Conservation (phyloP, 2,329 filamentous ascomycete species). For the Xylaria sp. region DNA sequence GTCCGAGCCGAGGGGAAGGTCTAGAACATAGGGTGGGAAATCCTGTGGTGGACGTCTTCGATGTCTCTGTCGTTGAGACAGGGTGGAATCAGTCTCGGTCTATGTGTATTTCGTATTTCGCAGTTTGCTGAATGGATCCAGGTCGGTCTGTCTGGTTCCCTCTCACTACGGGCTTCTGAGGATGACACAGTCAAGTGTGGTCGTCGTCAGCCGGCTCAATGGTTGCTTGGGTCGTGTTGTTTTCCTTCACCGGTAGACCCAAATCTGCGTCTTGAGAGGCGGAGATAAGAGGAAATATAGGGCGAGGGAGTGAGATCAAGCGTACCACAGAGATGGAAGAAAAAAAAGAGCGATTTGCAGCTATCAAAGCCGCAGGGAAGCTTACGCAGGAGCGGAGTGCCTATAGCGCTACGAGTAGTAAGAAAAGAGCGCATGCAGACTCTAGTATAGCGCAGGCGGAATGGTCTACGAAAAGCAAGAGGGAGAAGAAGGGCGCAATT, state of each 20-base stretch:
- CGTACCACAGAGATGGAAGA: neutral
- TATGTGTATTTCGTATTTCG: neutral
- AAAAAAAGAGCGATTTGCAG: constrained; percentile 6
- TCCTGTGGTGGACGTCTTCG: constrained; percentile 1
- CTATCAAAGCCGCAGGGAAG: constrained; percentile 11
- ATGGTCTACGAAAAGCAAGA: neutral
- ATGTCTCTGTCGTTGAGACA: constrained; percentile 15
- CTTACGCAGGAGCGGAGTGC: constrained; percentile 3
- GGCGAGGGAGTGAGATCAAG: neutral
- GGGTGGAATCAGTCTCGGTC: constrained; percentile 9
- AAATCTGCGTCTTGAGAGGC: neutral
- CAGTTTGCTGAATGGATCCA: too few relatives aligned
- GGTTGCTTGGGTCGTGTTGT: neutral
- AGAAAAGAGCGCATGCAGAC: neutral
- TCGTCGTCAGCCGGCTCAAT: neutral
- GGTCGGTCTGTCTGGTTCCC: constrained; percentile 2
- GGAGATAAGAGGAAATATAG: neutral
- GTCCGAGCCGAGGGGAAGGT: neutral
- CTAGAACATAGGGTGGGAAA: neutral
- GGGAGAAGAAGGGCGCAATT: neutral
- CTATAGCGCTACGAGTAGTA: constrained; percentile 5
- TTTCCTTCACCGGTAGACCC: neutral
- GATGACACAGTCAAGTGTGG: neutral
- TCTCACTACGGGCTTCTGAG: constrained; percentile 1
- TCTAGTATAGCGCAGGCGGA: neutral